A percentile compares a stretch with the other conserved stretches of the same genome.
Conservation (phyloP, 2,329 filamentous ascomycete species). For the Penicillium sp. region DNA sequence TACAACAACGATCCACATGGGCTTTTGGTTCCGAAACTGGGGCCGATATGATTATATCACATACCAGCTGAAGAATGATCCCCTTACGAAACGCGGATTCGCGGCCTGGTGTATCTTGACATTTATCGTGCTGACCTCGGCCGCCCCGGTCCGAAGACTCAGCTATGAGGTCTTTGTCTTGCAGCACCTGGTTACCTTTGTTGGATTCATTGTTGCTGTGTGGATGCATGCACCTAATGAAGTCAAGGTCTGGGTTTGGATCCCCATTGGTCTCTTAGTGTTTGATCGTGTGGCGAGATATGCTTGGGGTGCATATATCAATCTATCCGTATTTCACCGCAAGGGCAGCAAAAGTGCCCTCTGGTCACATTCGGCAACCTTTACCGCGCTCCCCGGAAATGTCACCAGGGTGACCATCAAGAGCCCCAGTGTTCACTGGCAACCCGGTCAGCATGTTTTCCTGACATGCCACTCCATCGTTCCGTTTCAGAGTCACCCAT, state of each 20-base stretch:
- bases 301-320: constrained; percentile 37
- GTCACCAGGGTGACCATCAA: constrained; percentile 57
- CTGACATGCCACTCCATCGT: constrained; percentile 57
- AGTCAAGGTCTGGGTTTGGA: constrained; percentile 47
- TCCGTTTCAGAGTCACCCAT: constrained; percentile 63
- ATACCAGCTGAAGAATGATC: constrained; percentile 49
- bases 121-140: constrained; percentile 53
- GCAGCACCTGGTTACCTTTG: constrained; percentile 53
- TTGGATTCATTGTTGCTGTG: constrained; percentile 49
- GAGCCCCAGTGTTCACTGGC: constrained; percentile 58
- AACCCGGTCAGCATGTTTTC: constrained; percentile 62
- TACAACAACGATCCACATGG: constrained; percentile 54
- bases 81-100: constrained; percentile 51
- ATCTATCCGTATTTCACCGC: constrained; percentile 43
- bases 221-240: constrained; percentile 49
- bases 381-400: constrained; percentile 53
- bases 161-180: constrained; percentile 56
- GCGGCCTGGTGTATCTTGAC: constrained; percentile 52
- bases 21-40: constrained; percentile 56
- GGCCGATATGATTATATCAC: constrained; percentile 50
- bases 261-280: constrained; percentile 46
- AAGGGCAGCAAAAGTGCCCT: constrained; percentile 18
- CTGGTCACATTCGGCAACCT: constrained; percentile 45
- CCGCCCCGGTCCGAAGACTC: constrained; percentile 48
- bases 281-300: constrained; percentile 46